Base-by-base conservation (phyloP, 768 basidiomycete genomes). In the Udeniomyces megalosporus region DNA sequence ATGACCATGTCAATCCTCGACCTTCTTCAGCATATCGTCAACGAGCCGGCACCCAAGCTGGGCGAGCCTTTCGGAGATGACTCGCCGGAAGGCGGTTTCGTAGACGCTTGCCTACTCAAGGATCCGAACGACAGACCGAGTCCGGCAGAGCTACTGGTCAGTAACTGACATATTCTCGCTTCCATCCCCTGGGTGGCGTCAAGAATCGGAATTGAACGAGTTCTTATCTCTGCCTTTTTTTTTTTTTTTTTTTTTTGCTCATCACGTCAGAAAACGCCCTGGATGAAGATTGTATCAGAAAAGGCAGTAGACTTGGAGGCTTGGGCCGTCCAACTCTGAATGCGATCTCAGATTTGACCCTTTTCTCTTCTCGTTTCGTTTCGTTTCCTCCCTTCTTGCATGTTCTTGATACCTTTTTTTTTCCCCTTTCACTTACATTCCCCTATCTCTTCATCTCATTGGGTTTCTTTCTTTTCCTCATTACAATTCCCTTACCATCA, bases 1-100 rank as follows among this genome's bases (percentile, higher is more conserved):
- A 91, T 89, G 85, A 95, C 90, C 67, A 96, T 99, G 92, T 88
- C 85, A 69, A 97, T 99, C 73, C 75, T 99, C 67, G 95, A 99
- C 76, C 74, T 99, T 57, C 76, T 99, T 66, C 95, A 97, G 71
- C 90, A 96, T 72, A 97, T 99, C 69, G 95, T 99, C 57, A 96
- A 97, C 71, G 95, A 97, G 75, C 90, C 93, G 62, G 93, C 95
- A 29, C 95, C 95, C 46, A 78, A 81, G 70, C 74, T 99, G 67
- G 54, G 54, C 14, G 56, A 44, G 29, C 55, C 55, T 0, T 58
- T 38, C n/a, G 38, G 8, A 15, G 26, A 42, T 6, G 56, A 58
- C 14, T 84, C 83, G 12, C 81, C 83, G 1, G 83, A 85, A 62
- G 84, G 84, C 38, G 79, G 78, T 58, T 97, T 99, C 67, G 82